Evolutionary conservation across 2,329 filamentous ascomycete genomes (phyloP).

Genomic region (Podosphaera aphanis): DNA sequence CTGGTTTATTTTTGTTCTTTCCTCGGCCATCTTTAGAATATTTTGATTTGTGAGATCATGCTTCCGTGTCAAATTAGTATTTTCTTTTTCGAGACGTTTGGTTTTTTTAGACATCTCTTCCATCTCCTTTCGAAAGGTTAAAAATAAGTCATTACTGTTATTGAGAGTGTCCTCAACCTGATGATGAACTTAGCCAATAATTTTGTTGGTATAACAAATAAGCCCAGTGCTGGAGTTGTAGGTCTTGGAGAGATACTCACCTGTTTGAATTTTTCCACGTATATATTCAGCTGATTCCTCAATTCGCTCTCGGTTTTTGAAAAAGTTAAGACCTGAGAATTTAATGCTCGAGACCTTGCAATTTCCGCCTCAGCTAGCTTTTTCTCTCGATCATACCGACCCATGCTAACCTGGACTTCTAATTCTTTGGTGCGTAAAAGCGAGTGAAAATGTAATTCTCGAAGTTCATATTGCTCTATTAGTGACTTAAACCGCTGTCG

Average conservation of each 20-base stretch:
- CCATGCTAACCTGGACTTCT: slow-evolving; percentile 79
- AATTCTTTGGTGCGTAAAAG: slow-evolving; percentile 84
- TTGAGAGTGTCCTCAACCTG: slow-evolving; percentile 97
- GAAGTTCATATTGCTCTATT: slow-evolving; percentile 87
- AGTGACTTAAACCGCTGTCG: slow-evolving; percentile 82
- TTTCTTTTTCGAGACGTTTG: slow-evolving; percentile 89
- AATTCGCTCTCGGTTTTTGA: slow-evolving; percentile 90
- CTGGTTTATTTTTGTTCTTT: slow-evolving; percentile 53
- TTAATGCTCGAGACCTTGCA: slow-evolving; percentile 60
- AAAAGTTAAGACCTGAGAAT: slow-evolving; percentile 79
- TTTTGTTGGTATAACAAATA: neutral
- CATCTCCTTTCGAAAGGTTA: slow-evolving; percentile 97
- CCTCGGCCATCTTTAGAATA: slow-evolving; percentile 92
- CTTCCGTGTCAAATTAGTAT: slow-evolving; percentile 71
- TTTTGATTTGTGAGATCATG: slow-evolving; percentile 85
- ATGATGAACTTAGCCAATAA: slow-evolving; percentile 20
- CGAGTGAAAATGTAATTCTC: slow-evolving; percentile 82
- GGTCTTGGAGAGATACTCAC: slow-evolving; percentile 25
- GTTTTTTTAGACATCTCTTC: slow-evolving; percentile 99
- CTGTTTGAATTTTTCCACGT: slow-evolving; percentile 99
- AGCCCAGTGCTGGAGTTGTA: neutral
- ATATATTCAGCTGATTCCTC: slow-evolving; percentile 86
- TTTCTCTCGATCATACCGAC: slow-evolving; percentile 71
- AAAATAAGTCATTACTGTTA: slow-evolving; percentile 90
- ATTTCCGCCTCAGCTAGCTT: slow-evolving; percentile 68